Evolutionary conservation across 768 basidiomycete species (phyloP).

Genomic region (Trametopsis cervina): DNA sequence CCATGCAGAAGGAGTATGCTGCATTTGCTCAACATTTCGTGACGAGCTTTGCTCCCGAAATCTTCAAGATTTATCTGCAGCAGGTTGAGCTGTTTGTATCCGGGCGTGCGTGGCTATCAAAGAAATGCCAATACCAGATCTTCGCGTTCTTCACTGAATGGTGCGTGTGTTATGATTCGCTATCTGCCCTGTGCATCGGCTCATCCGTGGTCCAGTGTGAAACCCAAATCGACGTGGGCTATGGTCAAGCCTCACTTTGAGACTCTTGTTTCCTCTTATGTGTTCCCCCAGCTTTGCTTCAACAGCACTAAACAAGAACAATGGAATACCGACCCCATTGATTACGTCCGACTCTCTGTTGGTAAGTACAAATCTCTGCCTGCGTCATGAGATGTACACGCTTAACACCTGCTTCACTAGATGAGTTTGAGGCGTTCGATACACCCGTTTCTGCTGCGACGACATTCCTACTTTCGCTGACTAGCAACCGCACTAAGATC

Average conservation of each 20-base stretch:
- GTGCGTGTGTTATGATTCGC: constrained; percentile 33
- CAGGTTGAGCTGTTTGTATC: constrained; percentile 69
- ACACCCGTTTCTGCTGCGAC: constrained; percentile 76
- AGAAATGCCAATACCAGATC: constrained; percentile 78
- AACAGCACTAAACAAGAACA: constrained; percentile 55
- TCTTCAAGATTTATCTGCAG: constrained; percentile 71
- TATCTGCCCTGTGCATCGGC: neutral
- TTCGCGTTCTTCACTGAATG: constrained; percentile 86
- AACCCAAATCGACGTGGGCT: constrained; percentile 88
- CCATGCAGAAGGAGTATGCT: constrained; percentile 62
- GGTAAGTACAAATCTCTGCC: constrained; percentile 36
- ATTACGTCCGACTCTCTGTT: constrained; percentile 70
- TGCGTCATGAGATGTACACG: neutral
- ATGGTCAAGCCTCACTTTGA: constrained; percentile 82
- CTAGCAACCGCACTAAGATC: constrained; percentile 73
- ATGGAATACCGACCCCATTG: constrained; percentile 80
- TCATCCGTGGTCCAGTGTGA: constrained; percentile 50
- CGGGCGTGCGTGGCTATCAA: constrained; percentile 70
- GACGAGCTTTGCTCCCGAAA: constrained; percentile 75
- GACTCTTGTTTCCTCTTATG: constrained; percentile 69
- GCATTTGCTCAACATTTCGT: constrained; percentile 76
- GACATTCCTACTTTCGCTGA: constrained; percentile 72
- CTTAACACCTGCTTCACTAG: constrained; percentile 27
- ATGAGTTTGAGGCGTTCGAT: constrained; percentile 75
- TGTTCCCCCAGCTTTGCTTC: constrained; percentile 85